Evolutionary conservation across 805 yeast species (phyloP), one percentile per base, ranked within the genome.

Genomic region (Saturnispora dispora): DNA sequence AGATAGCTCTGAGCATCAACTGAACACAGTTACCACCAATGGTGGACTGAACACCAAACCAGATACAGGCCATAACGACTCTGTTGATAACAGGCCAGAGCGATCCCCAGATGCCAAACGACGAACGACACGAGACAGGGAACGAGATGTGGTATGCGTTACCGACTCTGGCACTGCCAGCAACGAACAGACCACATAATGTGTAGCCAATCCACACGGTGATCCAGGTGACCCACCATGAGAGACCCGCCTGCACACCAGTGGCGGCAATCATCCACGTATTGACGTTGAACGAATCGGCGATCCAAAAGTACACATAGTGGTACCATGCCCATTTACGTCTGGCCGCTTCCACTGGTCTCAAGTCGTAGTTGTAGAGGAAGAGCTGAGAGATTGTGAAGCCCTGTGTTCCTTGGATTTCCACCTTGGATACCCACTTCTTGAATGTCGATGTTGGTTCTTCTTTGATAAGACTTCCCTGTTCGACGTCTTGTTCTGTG

Each of bases 231-330:
- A 83, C 89, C 95, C 95, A 88, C 95, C 96, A 88, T 17, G 83
- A 77, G 67, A 88, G 70, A 10, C 93, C 93, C 22, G 81, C 79
- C 50, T 74, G 72, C 52, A 85, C 83, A 60, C 95, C 95, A 0
- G 95, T 85, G 8, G 91, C 82, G 2, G 95, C 96, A 59, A 88
- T 87, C 71, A 85, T 89, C 88, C 91, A 88, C 5, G 96, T 87
- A 65, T 86, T 88, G 63, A 88, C 81, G 68, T 88, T 88, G 71
- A 88, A 86, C 32, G 95, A 82, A 64, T 88, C 96, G 0, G 96
- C 88, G 52, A 88, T 66, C 96, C 96, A 88, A 60, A 86, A 85
- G 56, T 78, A 80, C 13, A 85, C 81, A 63, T 71, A 88, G 65
- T 88, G 86, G 66, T 72, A 81, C 95, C 95, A 86, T 28, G 78